Evolutionary conservation across 1,139 yeast species (phyloP).

Genomic region (Scheffersomyces parashehatae): DNA sequence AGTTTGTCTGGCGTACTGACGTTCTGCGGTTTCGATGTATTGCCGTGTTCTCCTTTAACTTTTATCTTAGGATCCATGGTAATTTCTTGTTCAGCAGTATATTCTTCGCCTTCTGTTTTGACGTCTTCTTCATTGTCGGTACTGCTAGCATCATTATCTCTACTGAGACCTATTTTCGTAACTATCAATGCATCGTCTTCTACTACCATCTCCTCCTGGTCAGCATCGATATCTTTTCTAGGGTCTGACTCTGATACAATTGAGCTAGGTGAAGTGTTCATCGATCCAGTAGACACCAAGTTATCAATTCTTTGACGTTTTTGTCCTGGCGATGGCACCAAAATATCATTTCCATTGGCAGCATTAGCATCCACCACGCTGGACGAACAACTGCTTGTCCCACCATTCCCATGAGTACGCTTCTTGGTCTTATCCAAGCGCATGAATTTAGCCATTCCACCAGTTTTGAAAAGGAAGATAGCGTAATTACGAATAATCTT

Average conservation of each 20-base stretch:
- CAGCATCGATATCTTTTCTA: constrained; percentile 10
- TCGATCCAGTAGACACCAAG: neutral
- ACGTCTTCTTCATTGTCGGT: constrained; percentile 13
- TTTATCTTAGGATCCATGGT: constrained; percentile 2
- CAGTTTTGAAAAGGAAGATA: constrained; percentile 34
- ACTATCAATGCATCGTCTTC: constrained; percentile 21
- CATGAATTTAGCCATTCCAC: constrained; percentile 37
- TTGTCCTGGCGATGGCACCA: neutral
- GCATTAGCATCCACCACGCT: neutral
- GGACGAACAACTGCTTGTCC: neutral
- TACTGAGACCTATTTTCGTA: constrained; percentile 12
- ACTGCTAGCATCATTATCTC: constrained; percentile 3
- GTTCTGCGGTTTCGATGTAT: neutral
- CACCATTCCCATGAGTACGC: neutral
- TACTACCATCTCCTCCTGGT: constrained; percentile 12
- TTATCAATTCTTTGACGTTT: neutral
- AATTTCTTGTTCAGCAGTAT: constrained; percentile 6
- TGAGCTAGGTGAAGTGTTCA: constrained; percentile 1
- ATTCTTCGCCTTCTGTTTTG: constrained; percentile 11
- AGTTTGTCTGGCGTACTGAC: no score
- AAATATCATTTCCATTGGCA: neutral
- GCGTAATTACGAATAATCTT: constrained; percentile 41
- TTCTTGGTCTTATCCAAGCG: constrained; percentile 19
- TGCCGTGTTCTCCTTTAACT: neutral
- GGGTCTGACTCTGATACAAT: neutral